These are phyloP conservation scores for Vigna reflexopilosa DNA, from an alignment of 306 rosid genomes.

Conservation along the genomic window DNA sequence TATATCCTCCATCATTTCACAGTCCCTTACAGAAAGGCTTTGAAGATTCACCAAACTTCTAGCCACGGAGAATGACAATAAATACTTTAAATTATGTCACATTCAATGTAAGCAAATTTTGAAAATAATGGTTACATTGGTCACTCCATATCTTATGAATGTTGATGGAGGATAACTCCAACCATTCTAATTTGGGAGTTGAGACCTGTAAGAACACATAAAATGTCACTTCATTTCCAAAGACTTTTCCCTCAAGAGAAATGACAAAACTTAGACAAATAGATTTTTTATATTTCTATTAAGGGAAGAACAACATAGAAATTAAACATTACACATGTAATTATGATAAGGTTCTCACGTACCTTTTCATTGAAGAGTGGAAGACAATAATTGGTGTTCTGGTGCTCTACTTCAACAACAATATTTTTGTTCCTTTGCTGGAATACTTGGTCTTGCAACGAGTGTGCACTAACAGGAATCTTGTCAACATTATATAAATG, in stretches of 20 bases:
- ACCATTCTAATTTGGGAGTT: conserved; percentile 40
- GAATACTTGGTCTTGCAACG: background rate
- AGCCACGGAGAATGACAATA: conserved; percentile 33
- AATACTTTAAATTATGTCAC: conserved; percentile 13
- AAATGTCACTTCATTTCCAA: too few relatives aligned
- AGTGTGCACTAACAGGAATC: background rate
- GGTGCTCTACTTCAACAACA: background rate
- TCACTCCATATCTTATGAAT: conserved; percentile 19
- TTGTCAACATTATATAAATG: background rate
- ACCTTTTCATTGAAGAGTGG: conserved; percentile 38
- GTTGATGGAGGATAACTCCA: conserved; percentile 38
- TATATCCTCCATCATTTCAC: too few relatives aligned
- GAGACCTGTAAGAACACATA: background rate
- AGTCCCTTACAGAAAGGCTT: background rate
- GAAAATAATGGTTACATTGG: background rate
- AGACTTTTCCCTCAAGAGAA: too few relatives aligned
- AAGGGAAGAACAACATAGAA: too few relatives aligned
- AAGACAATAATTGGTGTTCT: background rate
- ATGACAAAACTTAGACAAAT: too few relatives aligned
- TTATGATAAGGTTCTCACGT: background rate
- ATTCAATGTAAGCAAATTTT: conserved; percentile 16
- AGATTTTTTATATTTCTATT: too few relatives aligned
- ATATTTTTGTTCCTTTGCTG: background rate
- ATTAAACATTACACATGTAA: background rate
- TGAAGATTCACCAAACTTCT: conserved; percentile 27